Base-by-base conservation (phyloP, 73 alveolate species). In the Blepharisma japonicum region DNA sequence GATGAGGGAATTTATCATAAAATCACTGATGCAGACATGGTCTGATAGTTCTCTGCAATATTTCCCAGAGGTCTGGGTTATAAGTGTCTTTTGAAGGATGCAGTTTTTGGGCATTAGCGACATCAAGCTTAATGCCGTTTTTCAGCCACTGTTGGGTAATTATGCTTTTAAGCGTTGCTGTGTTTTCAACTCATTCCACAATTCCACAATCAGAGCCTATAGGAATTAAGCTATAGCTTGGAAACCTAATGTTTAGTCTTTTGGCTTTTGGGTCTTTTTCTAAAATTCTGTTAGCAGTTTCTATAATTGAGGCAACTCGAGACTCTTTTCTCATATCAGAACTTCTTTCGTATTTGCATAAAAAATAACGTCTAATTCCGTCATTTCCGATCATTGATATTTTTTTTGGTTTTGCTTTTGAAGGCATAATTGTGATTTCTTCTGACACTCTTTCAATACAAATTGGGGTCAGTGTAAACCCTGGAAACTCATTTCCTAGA, bases 101-200 rank as follows among this genome's bases (percentile, higher is more conserved):
- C n/a, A 14, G n/a, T 53, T 11, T 11, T 14, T 11, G 67, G 23
- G 67, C 67, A 38, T n/a, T 27, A 20, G 18, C 25, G 21, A 21
- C 82, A 83, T 21, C 61, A 71, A 18, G 51, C 9, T 51, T 68
- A 83, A 54, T 81, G 77, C 83, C 84, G 77, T 45, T 82, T 74
- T 23, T 81, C 79, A 27, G 71, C 68, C 71, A 77, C 81, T 56
- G 46, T 7, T 84, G 87, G 6, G 81, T 83, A 27, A 91, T 89
- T 5, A 81, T 55, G 6, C 85, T 45, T 67, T 88, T 87, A 6
- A 91, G 50, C 14, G 96, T 90, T 11, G 78, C 32, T 0, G 96
- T 90, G 55, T 90, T 77, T 23, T 91, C 71, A n/a, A 92, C 82
- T 95, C 96, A 92, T 67, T 92, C 98, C 23, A 92, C 89, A 0